Base-by-base conservation (phyloP, 345 rosid genomes). In the Brassica cretica region DNA sequence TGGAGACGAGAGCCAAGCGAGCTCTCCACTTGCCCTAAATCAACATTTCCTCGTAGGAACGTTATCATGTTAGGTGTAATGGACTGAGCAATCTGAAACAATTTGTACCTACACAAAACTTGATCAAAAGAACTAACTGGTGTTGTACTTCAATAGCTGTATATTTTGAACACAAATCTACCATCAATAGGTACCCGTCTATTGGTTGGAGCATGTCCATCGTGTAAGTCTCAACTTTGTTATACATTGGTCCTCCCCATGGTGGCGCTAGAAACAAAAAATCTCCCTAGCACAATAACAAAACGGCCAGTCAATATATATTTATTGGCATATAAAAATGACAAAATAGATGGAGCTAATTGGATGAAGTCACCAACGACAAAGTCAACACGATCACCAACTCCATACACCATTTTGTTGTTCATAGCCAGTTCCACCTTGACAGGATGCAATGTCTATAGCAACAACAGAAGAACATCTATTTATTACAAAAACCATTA, bases 171-270 rank as follows among this genome's bases (percentile, higher is more conserved):
- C 41, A 37, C 41, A 37, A 37, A 37, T 37, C 41, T 44, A 44
- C 1, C 51, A 11, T 44, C 51, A 44, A 44, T 44, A 44, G 46
- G 4, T 84, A 86, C 87, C 87, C 84, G 5, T 82, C 83, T 80
- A 24, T 80, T 3, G 87, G 89, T 81, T 73, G 70, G 11, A 87
- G 81, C 81, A 87, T 71, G 74, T 83, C 81, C 78, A 85, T 65
- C 51, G 58, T 81, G 53, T 68, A 87, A 64, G 61, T 82, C 81
- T 77, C 78, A 33, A 76, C 49, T 62, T 71, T 49, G 63, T 32
- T 85, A 70, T 85, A 87, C 35, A 79, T 79, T 21, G 89, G 87
- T 46, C 85, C 86, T 64, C 89, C 85, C 88, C 86, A 87, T 18
- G 88, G 88, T 15, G 88, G 88, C 19, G 88, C 59, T 37, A 87